Evolutionary conservation across 1,139 yeast species (phyloP).

Genomic region (Meyerozyma elateridarum): DNA sequence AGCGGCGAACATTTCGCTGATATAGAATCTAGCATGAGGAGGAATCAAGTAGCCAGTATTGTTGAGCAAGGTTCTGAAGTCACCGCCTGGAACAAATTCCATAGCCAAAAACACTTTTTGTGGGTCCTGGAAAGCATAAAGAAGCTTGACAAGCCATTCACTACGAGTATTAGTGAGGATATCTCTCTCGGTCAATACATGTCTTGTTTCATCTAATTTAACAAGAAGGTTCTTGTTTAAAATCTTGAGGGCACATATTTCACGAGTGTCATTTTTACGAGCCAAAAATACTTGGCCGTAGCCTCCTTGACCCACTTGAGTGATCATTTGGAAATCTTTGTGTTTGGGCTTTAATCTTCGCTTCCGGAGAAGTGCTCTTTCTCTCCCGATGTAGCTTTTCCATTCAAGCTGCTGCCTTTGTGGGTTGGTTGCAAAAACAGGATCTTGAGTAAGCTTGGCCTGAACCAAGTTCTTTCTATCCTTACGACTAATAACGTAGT

Average conservation of each 20-base stretch:
- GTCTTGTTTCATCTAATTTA: constrained; percentile 92
- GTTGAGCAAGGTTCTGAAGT: constrained; percentile 87
- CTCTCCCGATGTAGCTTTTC: constrained; percentile 79
- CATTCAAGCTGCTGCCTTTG: constrained; percentile 64
- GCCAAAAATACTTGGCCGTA: constrained; percentile 97
- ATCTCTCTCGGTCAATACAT: constrained; percentile 93
- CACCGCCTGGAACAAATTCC: constrained; percentile 99
- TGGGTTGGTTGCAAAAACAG: constrained; percentile 30
- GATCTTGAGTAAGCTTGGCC: constrained; percentile 45
- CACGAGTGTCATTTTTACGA: constrained; percentile 88
- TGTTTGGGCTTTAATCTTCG: constrained; percentile 89
- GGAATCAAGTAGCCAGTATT: constrained; percentile 92
- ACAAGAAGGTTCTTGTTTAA: constrained; percentile 82
- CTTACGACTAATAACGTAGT: constrained; percentile 82
- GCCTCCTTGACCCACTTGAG: constrained; percentile 99
- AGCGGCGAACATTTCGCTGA: constrained; percentile 94
- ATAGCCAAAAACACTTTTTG: constrained; percentile 91
- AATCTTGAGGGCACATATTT: constrained; percentile 91
- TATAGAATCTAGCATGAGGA: constrained; percentile 91
- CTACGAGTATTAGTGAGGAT: constrained; percentile 91
- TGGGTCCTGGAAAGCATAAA: constrained; percentile 92
- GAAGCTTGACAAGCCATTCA: constrained; percentile 91
- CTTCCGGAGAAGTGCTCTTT: constrained; percentile 78
- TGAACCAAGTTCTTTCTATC: constrained; percentile 71
- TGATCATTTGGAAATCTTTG: constrained; percentile 91